Base-by-base conservation (phyloP, 2,329 filamentous ascomycete genomes). In the Diaporthe humulicola region DNA sequence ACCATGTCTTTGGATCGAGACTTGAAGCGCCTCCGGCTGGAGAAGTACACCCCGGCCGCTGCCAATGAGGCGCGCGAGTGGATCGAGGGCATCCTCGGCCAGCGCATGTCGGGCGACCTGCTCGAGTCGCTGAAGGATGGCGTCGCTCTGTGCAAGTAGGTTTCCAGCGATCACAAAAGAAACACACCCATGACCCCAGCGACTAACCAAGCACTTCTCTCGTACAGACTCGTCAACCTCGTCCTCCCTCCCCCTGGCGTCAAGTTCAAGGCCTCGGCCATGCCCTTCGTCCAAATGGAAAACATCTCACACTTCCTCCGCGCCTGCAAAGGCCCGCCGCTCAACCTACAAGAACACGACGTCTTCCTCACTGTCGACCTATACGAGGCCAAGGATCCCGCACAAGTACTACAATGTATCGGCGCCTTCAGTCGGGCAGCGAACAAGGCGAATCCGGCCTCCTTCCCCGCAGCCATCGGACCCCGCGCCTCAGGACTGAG, bases 211-310 rank as follows among this genome's bases (percentile, higher is more conserved):
- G 28, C 57, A 30, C 64, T 54, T 6, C 36, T 6, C 36, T 66
- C 2, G 22, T 8, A 45, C 78, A 97, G 95, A 81, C 92, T 98
- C 70, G 90, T 95, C 80, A 98, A 98, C 81, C 88, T 96, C 73
- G 94, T 91, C 42, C 84, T 93, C 50, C 94, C 94, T 36, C 90
- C 93, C 22, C 94, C 94, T 0, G 93, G 93, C 42, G 90, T 98
- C 85, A 95, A 93, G 83, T 98, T 94, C 90, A 98, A 98, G 86
- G 89, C 93, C 81, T 98, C 96, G 1, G 86, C 92, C 54, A 98
- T 98, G 96, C 97, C 97, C 0, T 99, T 99, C 82, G 96, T 98
- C 54, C 97, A 99, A 85, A 98, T 98, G 96, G 97, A 99, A 84
- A 99, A 99, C 83, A 98, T 99, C 81, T 97, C 96, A 6, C 95